Percentiles rank a stretch among this genome's conserved stretches.
phyloP scores from a whole-genome alignment of 345 rosid species.

The Excoecaria cochinchinensis region DNA sequence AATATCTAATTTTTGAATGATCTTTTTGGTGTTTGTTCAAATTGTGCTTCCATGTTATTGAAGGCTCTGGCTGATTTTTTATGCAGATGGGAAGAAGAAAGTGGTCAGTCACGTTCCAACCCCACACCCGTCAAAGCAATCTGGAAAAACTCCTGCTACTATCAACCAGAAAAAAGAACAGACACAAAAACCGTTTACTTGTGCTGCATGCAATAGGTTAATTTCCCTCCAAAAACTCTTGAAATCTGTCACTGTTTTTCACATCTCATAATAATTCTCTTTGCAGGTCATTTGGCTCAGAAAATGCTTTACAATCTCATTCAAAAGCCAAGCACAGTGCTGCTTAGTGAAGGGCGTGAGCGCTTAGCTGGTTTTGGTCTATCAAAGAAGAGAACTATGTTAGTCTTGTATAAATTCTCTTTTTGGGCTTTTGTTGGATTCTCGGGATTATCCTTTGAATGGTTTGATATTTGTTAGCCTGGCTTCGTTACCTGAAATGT shows the following conservation, averaged over 20 bases:
- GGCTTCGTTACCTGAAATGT: too few relatives aligned
- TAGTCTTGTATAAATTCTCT: too few relatives aligned
- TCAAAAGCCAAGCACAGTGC: conserved; percentile 73
- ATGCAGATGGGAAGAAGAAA: conserved; percentile 69
- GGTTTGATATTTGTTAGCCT: too few relatives aligned
- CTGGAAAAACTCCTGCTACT: conserved; percentile 40
- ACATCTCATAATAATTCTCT: not conserved
- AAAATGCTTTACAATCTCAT: conserved; percentile 67
- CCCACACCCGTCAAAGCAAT: conserved; percentile 75
- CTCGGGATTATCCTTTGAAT: too few relatives aligned
- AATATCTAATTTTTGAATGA: not conserved
- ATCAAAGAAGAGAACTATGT: not conserved
- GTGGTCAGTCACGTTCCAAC: conserved; percentile 52
- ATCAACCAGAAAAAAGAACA: conserved; percentile 47
- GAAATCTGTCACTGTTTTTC: not conserved
- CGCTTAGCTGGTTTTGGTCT: not conserved
- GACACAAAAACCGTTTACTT: conserved; percentile 44
- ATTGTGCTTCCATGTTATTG: not conserved
- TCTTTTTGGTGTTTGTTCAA: not conserved
- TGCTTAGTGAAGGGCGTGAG: conserved; percentile 14
- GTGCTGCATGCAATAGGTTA: conserved; percentile 68
- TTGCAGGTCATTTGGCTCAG: conserved; percentile 61
- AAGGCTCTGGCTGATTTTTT: conserved; percentile 3
- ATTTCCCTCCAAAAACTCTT: not conserved
- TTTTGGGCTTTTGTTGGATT: too few relatives aligned